These are phyloP conservation scores for Prosopis cineraria DNA, from an alignment of 306 rosid species.

Conservation along the genomic window DNA sequence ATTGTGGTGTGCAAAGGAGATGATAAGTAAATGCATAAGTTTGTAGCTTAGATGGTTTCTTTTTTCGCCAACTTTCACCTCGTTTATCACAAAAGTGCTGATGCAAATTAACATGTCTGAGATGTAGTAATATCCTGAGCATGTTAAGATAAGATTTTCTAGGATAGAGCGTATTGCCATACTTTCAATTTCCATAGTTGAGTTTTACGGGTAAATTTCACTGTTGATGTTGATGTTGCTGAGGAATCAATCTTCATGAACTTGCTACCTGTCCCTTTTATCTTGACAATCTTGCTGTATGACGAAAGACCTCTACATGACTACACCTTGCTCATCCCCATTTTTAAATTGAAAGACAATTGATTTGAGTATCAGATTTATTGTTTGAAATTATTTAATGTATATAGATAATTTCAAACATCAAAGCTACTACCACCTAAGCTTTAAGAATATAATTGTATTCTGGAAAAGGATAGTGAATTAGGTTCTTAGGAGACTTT, in stretches of 20 bases:
- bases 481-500: constrained; percentile 2
- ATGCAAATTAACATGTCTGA: constrained; percentile 9
- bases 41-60: constrained; percentile 12
- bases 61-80: background rate
- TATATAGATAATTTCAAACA: background rate
- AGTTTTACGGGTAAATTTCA: background rate
- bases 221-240: background rate
- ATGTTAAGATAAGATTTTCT: background rate
- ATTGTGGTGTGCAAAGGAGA: constrained; percentile 20
- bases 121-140: constrained; percentile 26
- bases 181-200: background rate
- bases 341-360: constrained; percentile 1
- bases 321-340: background rate
- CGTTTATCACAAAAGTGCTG: constrained; percentile 22
- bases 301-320: background rate
- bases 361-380: background rate
- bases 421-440: background rate
- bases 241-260: background rate
- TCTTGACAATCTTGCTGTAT: constrained; percentile 23
- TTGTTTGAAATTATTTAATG: background rate
- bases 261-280: background rate
- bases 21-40: background rate
- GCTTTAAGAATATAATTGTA: background rate
- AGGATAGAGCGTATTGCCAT: background rate
- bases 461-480: background rate